Evolutionary conservation across 257 asterid species (phyloP).

Genomic region (Nicotiana undulata): DNA sequence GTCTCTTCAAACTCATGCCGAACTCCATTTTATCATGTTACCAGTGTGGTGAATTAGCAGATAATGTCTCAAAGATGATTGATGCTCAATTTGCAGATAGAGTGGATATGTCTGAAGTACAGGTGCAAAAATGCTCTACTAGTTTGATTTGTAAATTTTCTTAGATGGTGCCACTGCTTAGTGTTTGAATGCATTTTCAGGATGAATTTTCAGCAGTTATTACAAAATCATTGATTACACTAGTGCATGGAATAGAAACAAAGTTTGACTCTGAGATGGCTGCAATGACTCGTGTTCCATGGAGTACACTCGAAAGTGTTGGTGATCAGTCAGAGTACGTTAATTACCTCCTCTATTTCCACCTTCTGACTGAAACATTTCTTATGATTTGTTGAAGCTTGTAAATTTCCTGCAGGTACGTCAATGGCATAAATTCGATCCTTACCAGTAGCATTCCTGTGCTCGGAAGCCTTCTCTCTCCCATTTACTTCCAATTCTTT

Average conservation of each 20-base stretch:
- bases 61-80: constrained; percentile 79
- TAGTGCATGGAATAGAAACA: constrained; percentile 92
- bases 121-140: constrained; percentile 40
- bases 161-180: neutral
- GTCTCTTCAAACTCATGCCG: constrained; percentile 4
- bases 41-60: constrained; percentile 97
- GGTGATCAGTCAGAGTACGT: constrained; percentile 99
- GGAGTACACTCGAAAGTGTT: constrained; percentile 98
- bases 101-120: constrained; percentile 96
- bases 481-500: constrained; percentile 89
- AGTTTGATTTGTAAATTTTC: neutral
- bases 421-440: constrained; percentile 76
- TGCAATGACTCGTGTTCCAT: constrained; percentile 96
- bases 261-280: constrained; percentile 94
- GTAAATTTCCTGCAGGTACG: constrained; percentile 66
- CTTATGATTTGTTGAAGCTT: constrained; percentile 12
- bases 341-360: neutral
- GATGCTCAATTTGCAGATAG: constrained; percentile 70
- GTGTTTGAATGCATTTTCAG: constrained; percentile 33
- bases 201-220: constrained; percentile 97
- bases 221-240: constrained; percentile 81
- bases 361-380: neutral
- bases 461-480: constrained; percentile 91
- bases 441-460: constrained; percentile 84
- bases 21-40: constrained; percentile 6